Evolutionary conservation across 768 basidiomycete genomes (phyloP).

Genomic region (Tulasnella calospora): DNA sequence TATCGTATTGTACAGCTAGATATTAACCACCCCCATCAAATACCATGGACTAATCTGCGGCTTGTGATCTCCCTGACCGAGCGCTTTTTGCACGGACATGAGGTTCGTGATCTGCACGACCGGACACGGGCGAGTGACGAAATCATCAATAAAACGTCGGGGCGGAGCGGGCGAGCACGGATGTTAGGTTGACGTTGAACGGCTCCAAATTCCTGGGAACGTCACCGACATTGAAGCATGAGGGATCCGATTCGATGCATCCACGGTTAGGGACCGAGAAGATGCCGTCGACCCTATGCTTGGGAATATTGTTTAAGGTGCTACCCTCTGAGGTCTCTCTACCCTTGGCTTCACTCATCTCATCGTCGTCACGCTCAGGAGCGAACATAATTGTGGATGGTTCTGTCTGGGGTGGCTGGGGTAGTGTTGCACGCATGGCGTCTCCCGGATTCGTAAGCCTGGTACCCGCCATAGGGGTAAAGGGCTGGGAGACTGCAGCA

Average conservation of each 20-base stretch:
- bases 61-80: slow-evolving; percentile 3
- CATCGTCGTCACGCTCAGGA: not conserved
- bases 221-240: not conserved
- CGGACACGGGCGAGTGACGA: not conserved
- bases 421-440: not conserved
- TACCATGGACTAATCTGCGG: not conserved
- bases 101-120: not conserved
- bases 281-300: not conserved
- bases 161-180: not conserved
- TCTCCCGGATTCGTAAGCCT: not conserved
- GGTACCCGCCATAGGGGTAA: not conserved
- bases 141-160: not conserved
- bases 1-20: not conserved
- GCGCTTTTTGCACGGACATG: not conserved
- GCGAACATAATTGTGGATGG: not conserved
- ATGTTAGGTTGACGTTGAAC: not conserved
- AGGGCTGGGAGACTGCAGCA: not conserved
- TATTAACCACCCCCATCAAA: not conserved
- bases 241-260: slow-evolving; percentile 1
- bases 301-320: not conserved
- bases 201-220: not conserved
- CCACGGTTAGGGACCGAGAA: not conserved
- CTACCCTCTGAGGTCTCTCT: not conserved
- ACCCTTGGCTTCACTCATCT: not conserved
- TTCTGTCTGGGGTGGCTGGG: not conserved